These are phyloP conservation scores for Neurospora sp. DNA, from an alignment of 495 filamentous ascomycete species.

Conservation along the genomic window DNA sequence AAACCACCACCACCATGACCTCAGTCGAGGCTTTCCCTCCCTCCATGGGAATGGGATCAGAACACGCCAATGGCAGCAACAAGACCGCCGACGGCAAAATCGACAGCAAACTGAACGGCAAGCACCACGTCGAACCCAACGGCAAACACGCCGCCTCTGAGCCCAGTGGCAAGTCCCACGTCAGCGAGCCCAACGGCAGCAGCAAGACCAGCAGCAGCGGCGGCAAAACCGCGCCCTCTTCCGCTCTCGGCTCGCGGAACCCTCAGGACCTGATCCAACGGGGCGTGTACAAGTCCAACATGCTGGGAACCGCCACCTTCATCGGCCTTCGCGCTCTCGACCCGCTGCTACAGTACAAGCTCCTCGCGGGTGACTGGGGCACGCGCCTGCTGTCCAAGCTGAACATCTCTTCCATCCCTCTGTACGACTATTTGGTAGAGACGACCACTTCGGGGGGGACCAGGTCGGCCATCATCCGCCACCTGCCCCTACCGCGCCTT, in stretches of 20 bases:
- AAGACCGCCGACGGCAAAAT: background rate
- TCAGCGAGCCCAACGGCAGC: background rate
- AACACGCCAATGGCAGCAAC: background rate
- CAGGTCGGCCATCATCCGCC: background rate
- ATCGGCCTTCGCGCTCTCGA: conserved; percentile 47
- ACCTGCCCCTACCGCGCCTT: conserved; percentile 20
- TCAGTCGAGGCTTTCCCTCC: background rate
- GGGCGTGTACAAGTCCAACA: conserved; percentile 31
- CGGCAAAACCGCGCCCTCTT: background rate
- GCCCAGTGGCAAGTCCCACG: background rate
- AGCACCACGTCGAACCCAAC: background rate
- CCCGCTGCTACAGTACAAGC: conserved; percentile 44
- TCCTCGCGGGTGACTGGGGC: conserved; percentile 26
- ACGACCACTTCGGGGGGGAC: background rate
- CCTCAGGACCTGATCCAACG: conserved; percentile 22
- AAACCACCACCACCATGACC: background rate
- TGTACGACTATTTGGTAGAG: conserved; percentile 5
- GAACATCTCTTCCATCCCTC: conserved; percentile 5
- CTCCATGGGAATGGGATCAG: background rate
- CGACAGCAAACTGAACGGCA: background rate
- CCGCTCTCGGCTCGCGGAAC: background rate
- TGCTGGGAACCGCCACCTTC: conserved; percentile 43
- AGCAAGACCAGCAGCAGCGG: background rate
- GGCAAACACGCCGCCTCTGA: background rate
- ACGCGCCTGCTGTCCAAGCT: conserved; percentile 13